Base-by-base conservation (phyloP, 495 filamentous ascomycete genomes). In the Hyaloscypha finlandica region DNA sequence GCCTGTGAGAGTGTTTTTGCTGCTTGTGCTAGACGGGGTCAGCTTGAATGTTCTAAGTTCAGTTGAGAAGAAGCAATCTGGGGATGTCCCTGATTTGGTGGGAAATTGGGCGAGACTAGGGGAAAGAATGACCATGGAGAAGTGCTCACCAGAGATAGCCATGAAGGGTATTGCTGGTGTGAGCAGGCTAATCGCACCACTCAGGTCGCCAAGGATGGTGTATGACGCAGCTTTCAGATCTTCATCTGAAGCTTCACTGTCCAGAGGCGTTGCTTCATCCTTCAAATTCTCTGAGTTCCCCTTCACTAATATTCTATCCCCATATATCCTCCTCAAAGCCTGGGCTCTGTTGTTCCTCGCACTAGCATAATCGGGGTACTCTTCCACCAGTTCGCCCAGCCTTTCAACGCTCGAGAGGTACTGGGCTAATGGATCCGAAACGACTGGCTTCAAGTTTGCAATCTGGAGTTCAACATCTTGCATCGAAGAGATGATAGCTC, bases 341-440 rank as follows among this genome's bases (percentile, higher is more conserved):
- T 95, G 92, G 5, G 91, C 92, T 53, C 90, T 83, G 74, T 97
- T 96, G 67, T 89, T 90, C 67, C 87, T 85, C 0, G 86, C 90
- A 55, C 88, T 88, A 2, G 92, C 90, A 71, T 95, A 96, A 8
- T 77, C 77, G 2, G 90, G 91, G 59, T 89, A 71, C 20, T 83
- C 70, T 3, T 68, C 67, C 39, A 93, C 83, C 1, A 96, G 77
- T 9, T 75, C 64, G 22, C 80, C 79, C 4, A 95, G 79, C 8
- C 63, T 73, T 11, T 73, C 68, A 57, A 84, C 71, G 55, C 77
- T 78, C 39, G 73, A 60, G 12, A 74, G 77, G 62, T 85, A 85
- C 55, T 61, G 58, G 6, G 64, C n/a, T 6, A 73, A 61, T 22
- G 78, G 71, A 14, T 77, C 68, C 6, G 70, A 51, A 2, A 70